Conservation (phyloP, 352 stramenopile genomes). For the Globisporangium megalacanthum region DNA sequence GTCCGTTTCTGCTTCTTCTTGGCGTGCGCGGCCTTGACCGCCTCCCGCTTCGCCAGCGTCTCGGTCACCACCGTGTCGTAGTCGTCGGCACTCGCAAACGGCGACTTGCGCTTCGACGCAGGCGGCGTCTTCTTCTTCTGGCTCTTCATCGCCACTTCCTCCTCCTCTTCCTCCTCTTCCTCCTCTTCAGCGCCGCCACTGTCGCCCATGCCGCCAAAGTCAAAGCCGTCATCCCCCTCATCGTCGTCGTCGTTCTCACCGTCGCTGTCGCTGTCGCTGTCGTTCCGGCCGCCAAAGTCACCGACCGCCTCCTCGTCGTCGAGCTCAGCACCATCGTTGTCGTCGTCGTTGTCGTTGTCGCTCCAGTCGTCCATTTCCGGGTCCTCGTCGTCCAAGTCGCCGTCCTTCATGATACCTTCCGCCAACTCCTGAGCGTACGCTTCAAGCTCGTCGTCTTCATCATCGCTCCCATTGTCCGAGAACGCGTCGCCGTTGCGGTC, state of each 20-base stretch:
- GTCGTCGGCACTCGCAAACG: conserved; percentile 74
- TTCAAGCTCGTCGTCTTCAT: conserved; percentile 83
- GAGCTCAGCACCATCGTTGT: conserved; percentile 39
- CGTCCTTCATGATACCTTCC: conserved; percentile 85
- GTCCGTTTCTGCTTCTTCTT: conserved; percentile 47
- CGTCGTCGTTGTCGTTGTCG: conserved; percentile 30
- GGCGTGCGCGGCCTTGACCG: conserved; percentile 16
- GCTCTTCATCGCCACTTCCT: conserved; percentile 30
- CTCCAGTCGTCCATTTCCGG: conserved; percentile 68
- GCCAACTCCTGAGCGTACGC: conserved; percentile 87
- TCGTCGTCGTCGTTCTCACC: conserved; percentile 32
- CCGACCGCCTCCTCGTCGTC: conserved; percentile 20
- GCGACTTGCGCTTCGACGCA: conserved; percentile 51
- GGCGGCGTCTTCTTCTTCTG: conserved; percentile 44
- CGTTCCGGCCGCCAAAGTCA: conserved; percentile 46
- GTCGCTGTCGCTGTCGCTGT: conserved; percentile 28
- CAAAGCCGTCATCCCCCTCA: conserved; percentile 28
- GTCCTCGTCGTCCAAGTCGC: conserved; percentile 70
- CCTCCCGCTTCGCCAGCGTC: conserved; percentile 48
- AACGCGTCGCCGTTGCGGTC: conserved; percentile 46
- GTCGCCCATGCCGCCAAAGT: conserved; percentile 11
- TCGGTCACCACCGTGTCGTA: conserved; percentile 69
- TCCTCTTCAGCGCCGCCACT: conserved; percentile 23
- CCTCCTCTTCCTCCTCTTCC: conserved; percentile 27
- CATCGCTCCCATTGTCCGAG: conserved; percentile 51